A percentile compares a stretch with the other conserved stretches of the same genome.
Conservation (phyloP, 2,329 filamentous ascomycete genomes). For the Ophiostoma quercus region DNA sequence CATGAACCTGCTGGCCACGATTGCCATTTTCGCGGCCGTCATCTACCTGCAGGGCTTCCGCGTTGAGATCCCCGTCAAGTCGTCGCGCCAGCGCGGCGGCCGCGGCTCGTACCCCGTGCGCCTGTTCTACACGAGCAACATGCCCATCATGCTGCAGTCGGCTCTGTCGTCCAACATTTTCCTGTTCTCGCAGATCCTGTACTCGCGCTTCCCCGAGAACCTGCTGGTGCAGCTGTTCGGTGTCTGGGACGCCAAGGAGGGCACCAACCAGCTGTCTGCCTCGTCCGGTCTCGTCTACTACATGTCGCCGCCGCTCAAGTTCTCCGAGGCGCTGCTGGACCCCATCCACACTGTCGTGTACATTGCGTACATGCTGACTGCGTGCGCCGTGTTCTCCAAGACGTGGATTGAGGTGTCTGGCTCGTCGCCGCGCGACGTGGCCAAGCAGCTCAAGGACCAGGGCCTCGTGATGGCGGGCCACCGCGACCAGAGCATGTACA, state of each 20-base stretch:
- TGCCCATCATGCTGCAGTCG: constrained; percentile 99
- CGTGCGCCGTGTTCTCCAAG: constrained; percentile 95
- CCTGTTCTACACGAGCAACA: constrained; percentile 99
- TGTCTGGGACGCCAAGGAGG: constrained; percentile 97
- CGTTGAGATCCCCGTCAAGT: constrained; percentile 99
- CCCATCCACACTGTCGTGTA: constrained; percentile 95
- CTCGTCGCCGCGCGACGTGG: constrained; percentile 93
- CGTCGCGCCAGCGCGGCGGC: constrained; percentile 95
- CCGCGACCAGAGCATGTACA: constrained; percentile 99
- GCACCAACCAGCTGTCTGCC: constrained; percentile 90
- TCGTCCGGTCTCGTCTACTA: constrained; percentile 95
- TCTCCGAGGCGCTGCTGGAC: constrained; percentile 93
- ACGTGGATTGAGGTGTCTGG: constrained; percentile 99
- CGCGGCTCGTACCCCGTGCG: constrained; percentile 97
- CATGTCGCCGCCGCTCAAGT: constrained; percentile 97
- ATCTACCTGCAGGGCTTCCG: constrained; percentile 99
- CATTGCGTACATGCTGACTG: constrained; percentile 95
- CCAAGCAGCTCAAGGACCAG: constrained; percentile 99
- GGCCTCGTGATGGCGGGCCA: constrained; percentile 99
- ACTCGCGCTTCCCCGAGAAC: constrained; percentile 98
- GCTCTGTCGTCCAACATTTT: constrained; percentile 98
- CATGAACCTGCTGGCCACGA: constrained; percentile 94
- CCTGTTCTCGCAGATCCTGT: constrained; percentile 98
- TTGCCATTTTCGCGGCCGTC: constrained; percentile 90
- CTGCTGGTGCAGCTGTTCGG: constrained; percentile 94